A percentile compares a stretch with the other conserved stretches of the same genome.
phyloP scores from a whole-genome alignment of 2,329 filamentous ascomycete genomes.

The Lasiodiplodia theobromae region DNA sequence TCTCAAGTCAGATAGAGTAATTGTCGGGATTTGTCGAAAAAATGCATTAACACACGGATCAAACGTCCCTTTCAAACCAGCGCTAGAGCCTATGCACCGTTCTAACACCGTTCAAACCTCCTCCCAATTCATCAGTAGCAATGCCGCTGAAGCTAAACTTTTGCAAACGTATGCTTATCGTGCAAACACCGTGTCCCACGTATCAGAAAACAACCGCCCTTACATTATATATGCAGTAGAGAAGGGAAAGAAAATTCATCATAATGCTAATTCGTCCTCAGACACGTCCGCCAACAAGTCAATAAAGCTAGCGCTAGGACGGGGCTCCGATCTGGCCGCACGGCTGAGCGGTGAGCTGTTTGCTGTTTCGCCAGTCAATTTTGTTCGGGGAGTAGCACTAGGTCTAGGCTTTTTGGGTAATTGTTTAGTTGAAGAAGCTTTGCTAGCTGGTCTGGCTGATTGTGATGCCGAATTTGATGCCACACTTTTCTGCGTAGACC shows the following conservation, averaged over 20 bases:
- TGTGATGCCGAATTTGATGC: neutral
- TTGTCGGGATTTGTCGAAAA: neutral
- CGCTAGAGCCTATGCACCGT: neutral
- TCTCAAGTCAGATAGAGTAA: neutral
- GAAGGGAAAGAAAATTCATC: neutral
- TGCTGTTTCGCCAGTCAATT: neutral
- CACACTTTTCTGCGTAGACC: neutral
- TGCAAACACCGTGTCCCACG: neutral
- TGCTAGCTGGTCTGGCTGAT: neutral
- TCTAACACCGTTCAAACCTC: neutral
- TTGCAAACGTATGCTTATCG: neutral
- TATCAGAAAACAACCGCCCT: neutral
- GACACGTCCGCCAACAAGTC: constrained; percentile 15
- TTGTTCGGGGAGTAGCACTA: neutral
- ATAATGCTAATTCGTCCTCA: constrained; percentile 14
- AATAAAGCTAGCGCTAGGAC: neutral
- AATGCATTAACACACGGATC: neutral
- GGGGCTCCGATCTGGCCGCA: neutral
- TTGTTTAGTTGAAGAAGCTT: neutral
- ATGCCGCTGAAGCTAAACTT: neutral
- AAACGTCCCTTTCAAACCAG: neutral
- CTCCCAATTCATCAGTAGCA: neutral
- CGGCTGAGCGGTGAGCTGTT: constrained; percentile 7
- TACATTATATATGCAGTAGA: neutral
- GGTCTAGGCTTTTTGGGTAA: neutral